Base-by-base conservation (phyloP, 768 basidiomycete species). In the Phanerochaete carnosa region DNA sequence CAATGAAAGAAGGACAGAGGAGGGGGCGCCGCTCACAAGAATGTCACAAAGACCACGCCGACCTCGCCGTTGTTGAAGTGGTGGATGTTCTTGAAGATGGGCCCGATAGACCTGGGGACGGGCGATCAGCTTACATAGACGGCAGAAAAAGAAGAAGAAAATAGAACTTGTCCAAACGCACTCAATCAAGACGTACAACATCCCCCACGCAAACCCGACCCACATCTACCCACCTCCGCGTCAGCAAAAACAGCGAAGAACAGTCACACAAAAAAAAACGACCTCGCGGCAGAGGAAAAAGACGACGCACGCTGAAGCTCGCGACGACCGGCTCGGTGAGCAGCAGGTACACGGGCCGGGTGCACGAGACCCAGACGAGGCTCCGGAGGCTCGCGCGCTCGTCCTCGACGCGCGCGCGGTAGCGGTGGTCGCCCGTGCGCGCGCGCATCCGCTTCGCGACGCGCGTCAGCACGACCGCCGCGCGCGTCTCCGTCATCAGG, bases 121-220 rank as follows among this genome's bases (percentile, higher is more conserved):
- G n/a, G n/a, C n/a, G n/a, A n/a, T n/a, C n/a, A n/a, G n/a, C n/a
- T n/a, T n/a, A n/a, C n/a, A n/a, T n/a, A n/a, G n/a, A n/a, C n/a
- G n/a, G n/a, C n/a, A n/a, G n/a, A n/a, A n/a, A n/a, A n/a, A n/a
- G n/a, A n/a, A n/a, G n/a, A n/a, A n/a, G n/a, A n/a, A n/a, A n/a
- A n/a, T n/a, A n/a, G n/a, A n/a, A n/a, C n/a, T n/a, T n/a, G n/a
- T n/a, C n/a, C n/a, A n/a, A n/a, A n/a, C n/a, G n/a, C n/a, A n/a
- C 85, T 83, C 83, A 29, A 90, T 77, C 68, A 92, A 74, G 57
- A 83, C 85, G 66, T 83, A 94, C 23, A 87, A 70, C 4, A 91
- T 82, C 0, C 91, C 91, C 90, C 91, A 94, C 0, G 82, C 80
- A 60, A 93, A 85, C 54, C 86, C 85, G 30, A 86, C 74, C 88